Base-by-base conservation (phyloP, 305 asterid species). In the Rubia tinctorum region DNA sequence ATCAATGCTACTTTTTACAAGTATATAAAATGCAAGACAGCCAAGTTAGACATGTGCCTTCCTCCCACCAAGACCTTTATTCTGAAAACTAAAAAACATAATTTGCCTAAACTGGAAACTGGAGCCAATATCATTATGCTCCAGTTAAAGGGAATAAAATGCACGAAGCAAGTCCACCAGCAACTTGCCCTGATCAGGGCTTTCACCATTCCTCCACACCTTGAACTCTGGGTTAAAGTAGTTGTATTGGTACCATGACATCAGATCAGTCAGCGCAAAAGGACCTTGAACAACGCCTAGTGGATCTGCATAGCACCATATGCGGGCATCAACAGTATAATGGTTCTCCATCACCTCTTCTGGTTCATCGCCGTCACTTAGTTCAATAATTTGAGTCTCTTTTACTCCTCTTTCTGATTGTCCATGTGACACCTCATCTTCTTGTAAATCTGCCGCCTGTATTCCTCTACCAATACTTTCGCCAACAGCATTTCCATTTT, bases 221-320 rank as follows among this genome's bases (percentile, higher is more conserved):
- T 5, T 82, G 73, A 94, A 94, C 13, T 58, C 78, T 1, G 85
- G 75, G 56, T 56, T 49, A 67, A 95, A 95, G 88, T 87, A 95
- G 56, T 77, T 69, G 12, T n/a, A 39, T 18, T 90, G 96, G 17
- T 73, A 79, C 98, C 98, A 95, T 25, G 27, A 20, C 75, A 85
- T 88, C 75, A 95, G 62, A 14, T 27, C 0, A 39, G 27, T 6
- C 65, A 90, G 77, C 8, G 92, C 11, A 77, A 92, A 92, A 20
- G 99, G 98, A 3, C 99, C 99, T 75, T 71, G 98, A 20, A 70
- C 66, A 66, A 6, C 7, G 61, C 96, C 89, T 22, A 63, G 84
- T 20, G 97, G 97, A 80, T 91, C 97, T 74, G 22, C 0, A 72
- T 94, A 94, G 78, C 76, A 71, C 99, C 99, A 90, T 42, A 81